Percentiles rank a stretch among this genome's conserved stretches.
Conservation (phyloP, 1,284 basidiomycete species). For the Moniliella sp. region DNA sequence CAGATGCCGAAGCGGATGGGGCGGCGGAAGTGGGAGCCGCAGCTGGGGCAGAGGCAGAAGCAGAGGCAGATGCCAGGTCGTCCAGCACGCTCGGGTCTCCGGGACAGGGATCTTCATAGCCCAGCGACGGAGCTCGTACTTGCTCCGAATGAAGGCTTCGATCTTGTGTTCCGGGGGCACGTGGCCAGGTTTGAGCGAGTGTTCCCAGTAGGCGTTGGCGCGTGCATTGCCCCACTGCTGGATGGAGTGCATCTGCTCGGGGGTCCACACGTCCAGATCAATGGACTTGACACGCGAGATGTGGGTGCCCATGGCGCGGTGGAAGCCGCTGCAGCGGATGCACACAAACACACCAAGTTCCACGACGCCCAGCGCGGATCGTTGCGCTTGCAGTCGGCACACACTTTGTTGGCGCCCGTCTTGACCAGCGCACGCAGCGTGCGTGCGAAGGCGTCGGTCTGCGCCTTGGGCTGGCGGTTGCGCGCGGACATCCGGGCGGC, state of each 20-base stretch:
- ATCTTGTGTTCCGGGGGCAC: constrained; percentile 90
- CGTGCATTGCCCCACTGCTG: constrained; percentile 78
- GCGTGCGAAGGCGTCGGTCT: constrained; percentile 27
- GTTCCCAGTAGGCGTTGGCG: constrained; percentile 91
- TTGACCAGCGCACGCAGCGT: constrained; percentile 23
- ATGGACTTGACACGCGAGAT: constrained; percentile 59
- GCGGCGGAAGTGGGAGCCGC: constrained; percentile 61
- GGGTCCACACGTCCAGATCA: constrained; percentile 90
- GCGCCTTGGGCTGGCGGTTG: constrained; percentile 21
- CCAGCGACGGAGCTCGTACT: constrained; percentile 30
- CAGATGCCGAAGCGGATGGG: constrained; percentile 5
- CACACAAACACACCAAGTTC: constrained; percentile 89
- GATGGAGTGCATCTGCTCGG: constrained; percentile 64
- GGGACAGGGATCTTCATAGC: not conserved
- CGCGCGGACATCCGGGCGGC: too few species aligned
- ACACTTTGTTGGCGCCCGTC: constrained; percentile 59
- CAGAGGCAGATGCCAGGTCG: constrained; percentile 43
- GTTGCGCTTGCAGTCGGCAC: constrained; percentile 39
- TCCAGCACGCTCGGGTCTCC: not conserved
- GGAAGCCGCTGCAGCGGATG: constrained; percentile 92
- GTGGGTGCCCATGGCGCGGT: constrained; percentile 92
- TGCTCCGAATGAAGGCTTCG: constrained; percentile 88
- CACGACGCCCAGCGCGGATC: constrained; percentile 95
- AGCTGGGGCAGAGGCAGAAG: constrained; percentile 66
- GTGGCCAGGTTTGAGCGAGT: constrained; percentile 76